Evolutionary conservation across 805 yeast genomes (phyloP).

Genomic region (Ogataea paradorogensis): DNA sequence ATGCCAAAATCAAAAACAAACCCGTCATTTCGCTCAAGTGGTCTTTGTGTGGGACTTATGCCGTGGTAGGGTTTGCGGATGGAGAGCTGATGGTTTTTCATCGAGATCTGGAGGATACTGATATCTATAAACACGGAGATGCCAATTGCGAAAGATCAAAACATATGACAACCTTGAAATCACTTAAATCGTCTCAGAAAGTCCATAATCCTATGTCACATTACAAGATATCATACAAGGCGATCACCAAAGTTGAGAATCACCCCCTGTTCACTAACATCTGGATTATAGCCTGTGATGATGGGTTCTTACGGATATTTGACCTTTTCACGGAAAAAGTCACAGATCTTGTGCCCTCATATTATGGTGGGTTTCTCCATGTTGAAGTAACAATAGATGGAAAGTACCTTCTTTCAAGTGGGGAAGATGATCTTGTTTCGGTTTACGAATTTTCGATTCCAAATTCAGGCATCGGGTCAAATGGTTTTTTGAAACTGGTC

Average conservation of each 20-base stretch:
- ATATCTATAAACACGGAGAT: slow-evolving; percentile 21
- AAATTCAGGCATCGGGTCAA: slow-evolving; percentile 3
- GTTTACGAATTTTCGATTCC: slow-evolving; percentile 37
- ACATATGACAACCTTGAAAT: slow-evolving; percentile 34
- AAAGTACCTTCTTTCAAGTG: slow-evolving; percentile 48
- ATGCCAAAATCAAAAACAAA: slow-evolving; percentile 40
- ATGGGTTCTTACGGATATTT: slow-evolving; percentile 59
- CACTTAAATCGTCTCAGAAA: slow-evolving; percentile 3
- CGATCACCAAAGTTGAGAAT: slow-evolving; percentile 48
- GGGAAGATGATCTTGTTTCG: slow-evolving; percentile 51
- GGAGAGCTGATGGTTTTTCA: slow-evolving; percentile 57
- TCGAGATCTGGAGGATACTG: slow-evolving; percentile 48
- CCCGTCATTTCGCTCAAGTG: slow-evolving; percentile 47
- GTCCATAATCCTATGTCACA: slow-evolving; percentile 51
- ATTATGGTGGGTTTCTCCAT: slow-evolving; percentile 62
- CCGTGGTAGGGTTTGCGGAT: slow-evolving; percentile 59
- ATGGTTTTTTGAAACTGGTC: slow-evolving; percentile 26
- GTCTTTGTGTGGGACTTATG: slow-evolving; percentile 45
- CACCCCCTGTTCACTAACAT: slow-evolving; percentile 41
- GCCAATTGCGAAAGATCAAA: slow-evolving; percentile 26
- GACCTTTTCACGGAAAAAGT: slow-evolving; percentile 44
- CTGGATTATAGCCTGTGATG: slow-evolving; percentile 56
- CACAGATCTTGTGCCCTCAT: slow-evolving; percentile 57
- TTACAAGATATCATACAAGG: slow-evolving; percentile 56
- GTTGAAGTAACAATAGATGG: slow-evolving; percentile 47